Base-by-base conservation (phyloP, 441 rosid species). In the Populus hybrid region DNA sequence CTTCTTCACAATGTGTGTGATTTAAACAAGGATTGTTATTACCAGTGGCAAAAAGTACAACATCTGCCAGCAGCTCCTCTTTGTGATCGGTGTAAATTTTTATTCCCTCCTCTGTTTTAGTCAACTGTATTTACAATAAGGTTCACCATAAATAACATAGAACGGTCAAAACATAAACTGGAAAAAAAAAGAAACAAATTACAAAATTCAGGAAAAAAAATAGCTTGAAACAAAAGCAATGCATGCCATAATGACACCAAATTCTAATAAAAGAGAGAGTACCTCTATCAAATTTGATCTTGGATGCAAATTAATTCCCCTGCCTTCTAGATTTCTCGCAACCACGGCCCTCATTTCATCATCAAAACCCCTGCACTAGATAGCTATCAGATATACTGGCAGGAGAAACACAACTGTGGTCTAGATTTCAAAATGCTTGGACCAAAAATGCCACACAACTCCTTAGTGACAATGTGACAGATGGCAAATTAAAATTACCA, bases 11-110 rank as follows among this genome's bases (percentile, higher is more conserved):
- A n/a, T 24, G 24, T 29, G 59, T 20, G 61, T 73, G 76, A 66
- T 64, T 20, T 64, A 59, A 45, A 71, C 8, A 42, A 20, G 29
- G 24, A 77, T 2, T 21, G 71, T 69, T 76, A 80, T 86, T 88
- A 97, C 99, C 99, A 9, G 99, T 94, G 81, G 99, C 99, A 84
- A 97, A 97, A 75, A 97, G 99, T 45, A 97, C 99, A 82, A 89
- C 91, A 84, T 94, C 99, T 71, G 97, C 98, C 61, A 87, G 72
- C 3, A 93, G 72, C 77, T 97, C 97, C 82, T 90, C 97, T 76
- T 98, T 98, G 74, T 94, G 98, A 82, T 93, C 94, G 2, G 99
- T 93, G 70, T 68, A 76, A 75, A 91, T 97, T 87, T 89, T 92
- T 75, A 97, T 88, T 68, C 99, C 97, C 23, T 88, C 79, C 56